A percentile compares a stretch with the other conserved stretches of the same genome.
Evolutionary conservation across 2,329 filamentous ascomycete species (phyloP).

Genomic region (Coniochaeta ligniaria): DNA sequence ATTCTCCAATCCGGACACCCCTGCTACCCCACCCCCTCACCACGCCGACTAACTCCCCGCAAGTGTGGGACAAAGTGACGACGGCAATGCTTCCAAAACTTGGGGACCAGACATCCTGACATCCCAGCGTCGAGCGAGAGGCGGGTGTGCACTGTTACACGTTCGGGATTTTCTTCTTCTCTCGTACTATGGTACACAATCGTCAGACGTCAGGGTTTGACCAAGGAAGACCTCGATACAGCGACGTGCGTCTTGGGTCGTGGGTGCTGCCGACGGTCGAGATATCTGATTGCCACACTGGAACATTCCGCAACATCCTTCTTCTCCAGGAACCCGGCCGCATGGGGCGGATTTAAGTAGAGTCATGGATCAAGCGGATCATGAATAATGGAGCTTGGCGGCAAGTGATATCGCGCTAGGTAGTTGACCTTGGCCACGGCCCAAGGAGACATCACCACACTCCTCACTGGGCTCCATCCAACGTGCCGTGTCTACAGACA

Average conservation of each 20-base stretch:
- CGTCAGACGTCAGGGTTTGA: neutral
- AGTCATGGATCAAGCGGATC: neutral
- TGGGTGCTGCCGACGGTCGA: neutral
- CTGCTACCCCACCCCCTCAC: neutral
- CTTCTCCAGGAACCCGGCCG: neutral
- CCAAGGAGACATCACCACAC: neutral
- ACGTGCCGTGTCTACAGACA: constrained; percentile 1
- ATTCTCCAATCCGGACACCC: neutral
- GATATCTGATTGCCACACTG: neutral
- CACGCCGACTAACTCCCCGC: neutral
- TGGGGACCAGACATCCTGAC: neutral
- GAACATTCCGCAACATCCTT: neutral
- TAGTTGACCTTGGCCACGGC: neutral
- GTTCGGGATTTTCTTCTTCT: neutral
- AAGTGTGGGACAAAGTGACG: neutral
- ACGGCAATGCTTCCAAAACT: neutral
- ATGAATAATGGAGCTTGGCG: neutral
- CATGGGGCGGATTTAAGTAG: neutral
- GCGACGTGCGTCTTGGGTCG: neutral
- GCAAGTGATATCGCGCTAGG: constrained; percentile 2
- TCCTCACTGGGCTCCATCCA: neutral
- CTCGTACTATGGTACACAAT: neutral
- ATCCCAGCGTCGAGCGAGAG: neutral
- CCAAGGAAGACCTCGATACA: neutral
- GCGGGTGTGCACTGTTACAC: neutral